Percentiles rank a stretch among this genome's conserved stretches.
Conservation (phyloP, 768 basidiomycete species). For the Termitomyces sp. region DNA sequence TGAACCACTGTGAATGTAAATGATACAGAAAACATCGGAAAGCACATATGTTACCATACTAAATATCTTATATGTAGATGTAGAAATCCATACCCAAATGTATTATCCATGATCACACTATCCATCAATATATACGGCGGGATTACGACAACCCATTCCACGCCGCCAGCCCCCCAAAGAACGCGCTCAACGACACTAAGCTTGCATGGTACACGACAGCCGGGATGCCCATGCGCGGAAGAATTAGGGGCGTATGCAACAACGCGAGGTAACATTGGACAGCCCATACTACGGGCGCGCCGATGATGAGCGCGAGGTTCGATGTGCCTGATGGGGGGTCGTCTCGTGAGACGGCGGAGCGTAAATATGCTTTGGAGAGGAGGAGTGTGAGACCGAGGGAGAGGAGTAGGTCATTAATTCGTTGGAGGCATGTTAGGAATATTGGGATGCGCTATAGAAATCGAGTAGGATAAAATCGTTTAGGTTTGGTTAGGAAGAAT, state of each 20-base stretch:
- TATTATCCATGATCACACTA: background rate
- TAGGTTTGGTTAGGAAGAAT: background rate
- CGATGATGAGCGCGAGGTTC: slow-evolving; percentile 34
- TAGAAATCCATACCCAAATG: background rate
- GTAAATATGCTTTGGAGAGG: slow-evolving; percentile 58
- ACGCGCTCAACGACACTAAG: slow-evolving; percentile 60
- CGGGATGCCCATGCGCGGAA: slow-evolving; percentile 74
- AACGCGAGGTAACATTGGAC: slow-evolving; percentile 55
- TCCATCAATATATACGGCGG: background rate
- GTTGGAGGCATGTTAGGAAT: slow-evolving; percentile 73
- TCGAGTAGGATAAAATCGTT: slow-evolving; percentile 11
- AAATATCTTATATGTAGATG: background rate
- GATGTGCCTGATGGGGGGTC: slow-evolving; percentile 9
- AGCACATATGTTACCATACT: no score
- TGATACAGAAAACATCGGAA: background rate
- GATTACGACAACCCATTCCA: slow-evolving; percentile 63
- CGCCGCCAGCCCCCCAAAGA: slow-evolving; percentile 69
- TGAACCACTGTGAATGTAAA: no score
- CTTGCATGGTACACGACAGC: slow-evolving; percentile 66
- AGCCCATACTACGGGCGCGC: slow-evolving; percentile 38
- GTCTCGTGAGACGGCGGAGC: slow-evolving; percentile 34
- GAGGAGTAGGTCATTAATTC: slow-evolving; percentile 69
- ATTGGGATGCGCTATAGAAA: slow-evolving; percentile 65
- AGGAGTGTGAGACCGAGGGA: slow-evolving; percentile 65
- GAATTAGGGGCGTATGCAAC: slow-evolving; percentile 62